These are phyloP conservation scores for Populus euphratica DNA, from an alignment of 345 rosid genomes.

Conservation along the genomic window DNA sequence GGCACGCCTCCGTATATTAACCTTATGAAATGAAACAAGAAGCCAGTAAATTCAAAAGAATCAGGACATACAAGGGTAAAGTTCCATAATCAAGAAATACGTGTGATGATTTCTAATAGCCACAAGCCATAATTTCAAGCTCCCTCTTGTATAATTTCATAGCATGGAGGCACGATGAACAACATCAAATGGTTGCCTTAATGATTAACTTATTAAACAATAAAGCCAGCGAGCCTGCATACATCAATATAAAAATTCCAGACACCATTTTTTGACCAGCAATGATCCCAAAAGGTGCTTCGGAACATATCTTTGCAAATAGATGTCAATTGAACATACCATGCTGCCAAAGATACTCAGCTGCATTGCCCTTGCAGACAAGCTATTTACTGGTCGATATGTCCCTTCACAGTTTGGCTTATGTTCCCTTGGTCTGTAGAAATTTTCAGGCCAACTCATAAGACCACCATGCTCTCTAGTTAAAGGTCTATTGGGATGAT, in stretches of 20 bases:
- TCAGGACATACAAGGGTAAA: background rate
- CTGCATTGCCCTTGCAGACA: conserved; percentile 77
- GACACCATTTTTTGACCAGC: no score
- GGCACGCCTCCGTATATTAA: conserved; percentile 35
- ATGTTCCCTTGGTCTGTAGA: conserved; percentile 31
- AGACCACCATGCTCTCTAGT: conserved; percentile 54
- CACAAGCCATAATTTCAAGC: background rate
- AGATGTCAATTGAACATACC: conserved; percentile 41
- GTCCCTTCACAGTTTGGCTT: conserved; percentile 21
- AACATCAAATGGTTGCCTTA: background rate
- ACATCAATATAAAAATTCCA: background rate
- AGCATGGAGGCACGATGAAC: background rate
- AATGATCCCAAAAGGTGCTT: background rate
- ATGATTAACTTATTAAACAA: background rate
- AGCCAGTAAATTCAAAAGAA: conserved; percentile 11
- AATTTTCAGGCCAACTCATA: conserved; percentile 73
- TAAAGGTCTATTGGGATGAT: conserved; percentile 46
- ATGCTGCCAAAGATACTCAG: conserved; percentile 72
- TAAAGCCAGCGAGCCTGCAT: background rate
- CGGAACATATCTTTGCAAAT: background rate
- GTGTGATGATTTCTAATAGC: background rate
- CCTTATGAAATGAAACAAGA: conserved; percentile 33
- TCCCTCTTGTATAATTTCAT: background rate
- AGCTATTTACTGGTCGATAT: conserved; percentile 35
- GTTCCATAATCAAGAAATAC: background rate